Evolutionary conservation across 2,329 filamentous ascomycete genomes (phyloP).

Genomic region (Penicillium carneum): DNA sequence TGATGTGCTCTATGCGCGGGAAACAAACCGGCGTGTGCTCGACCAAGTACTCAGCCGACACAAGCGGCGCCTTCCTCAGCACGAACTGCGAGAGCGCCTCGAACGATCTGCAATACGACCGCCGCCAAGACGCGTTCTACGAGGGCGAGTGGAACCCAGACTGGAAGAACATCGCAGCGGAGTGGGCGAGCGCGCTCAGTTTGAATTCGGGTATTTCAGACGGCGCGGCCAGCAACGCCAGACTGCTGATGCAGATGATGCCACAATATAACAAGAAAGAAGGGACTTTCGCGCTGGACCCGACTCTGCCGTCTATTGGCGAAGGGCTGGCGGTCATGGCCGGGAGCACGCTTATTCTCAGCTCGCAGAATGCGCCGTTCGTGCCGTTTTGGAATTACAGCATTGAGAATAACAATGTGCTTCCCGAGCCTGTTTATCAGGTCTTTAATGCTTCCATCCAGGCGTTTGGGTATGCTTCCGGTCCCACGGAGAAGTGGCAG

Average conservation of each 20-base stretch:
- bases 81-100: conserved; percentile 67
- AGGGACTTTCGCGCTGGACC: conserved; percentile 52
- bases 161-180: conserved; percentile 63
- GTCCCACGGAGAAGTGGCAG: conserved; percentile 68
- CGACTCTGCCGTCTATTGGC: conserved; percentile 69
- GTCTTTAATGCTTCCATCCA: conserved; percentile 69
- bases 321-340: conserved; percentile 76
- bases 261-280: conserved; percentile 46
- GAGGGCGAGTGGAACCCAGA: conserved; percentile 53
- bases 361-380: conserved; percentile 67
- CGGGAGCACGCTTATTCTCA: conserved; percentile 70
- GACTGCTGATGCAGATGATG: conserved; percentile 65
- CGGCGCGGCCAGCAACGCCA: conserved; percentile 65
- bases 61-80: conserved; percentile 65
- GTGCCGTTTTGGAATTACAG: conserved; percentile 63
- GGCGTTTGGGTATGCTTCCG: conserved; percentile 74
- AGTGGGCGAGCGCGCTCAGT: conserved; percentile 64
- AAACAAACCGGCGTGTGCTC: conserved; percentile 71
- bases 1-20: conserved; percentile 72
- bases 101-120: conserved; percentile 64
- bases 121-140: conserved; percentile 47
- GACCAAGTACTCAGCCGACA: conserved; percentile 63
- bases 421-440: conserved; percentile 60
- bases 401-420: conserved; percentile 32
- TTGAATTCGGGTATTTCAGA: conserved; percentile 64